A percentile compares a stretch with the other conserved stretches of the same genome.
phyloP scores from a whole-genome alignment of 225 moss, liverwort and hornwort species.

The Pseudisothecium myosuroides region DNA sequence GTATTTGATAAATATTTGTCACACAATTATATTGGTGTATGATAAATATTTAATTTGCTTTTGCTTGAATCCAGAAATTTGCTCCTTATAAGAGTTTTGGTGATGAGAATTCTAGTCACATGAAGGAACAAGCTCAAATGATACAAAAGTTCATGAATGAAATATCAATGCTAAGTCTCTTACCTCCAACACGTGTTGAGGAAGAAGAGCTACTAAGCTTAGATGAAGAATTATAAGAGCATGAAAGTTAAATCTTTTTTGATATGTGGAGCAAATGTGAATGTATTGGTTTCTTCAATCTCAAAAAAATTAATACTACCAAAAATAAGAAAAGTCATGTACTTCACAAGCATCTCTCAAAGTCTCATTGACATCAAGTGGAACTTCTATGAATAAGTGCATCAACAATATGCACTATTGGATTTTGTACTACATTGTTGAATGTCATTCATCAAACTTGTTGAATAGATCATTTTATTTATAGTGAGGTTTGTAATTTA shows the following conservation, averaged over 20 bases:
- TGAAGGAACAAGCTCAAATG: not conserved
- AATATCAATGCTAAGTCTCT: not conserved
- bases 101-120: not conserved
- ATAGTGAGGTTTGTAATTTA: fast-evolving
- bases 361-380: not conserved
- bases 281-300: not conserved
- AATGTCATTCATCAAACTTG: not conserved
- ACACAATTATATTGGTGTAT: too few species aligned
- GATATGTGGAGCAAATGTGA: not conserved
- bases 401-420: not conserved
- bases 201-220: not conserved
- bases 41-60: not conserved
- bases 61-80: not conserved
- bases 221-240: not conserved
- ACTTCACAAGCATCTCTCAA: not conserved
- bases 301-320: not conserved
- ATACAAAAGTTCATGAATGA: conserved; percentile 15
- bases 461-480: not conserved
- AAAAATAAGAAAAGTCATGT: not conserved
- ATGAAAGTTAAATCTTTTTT: not conserved
- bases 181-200: not conserved
- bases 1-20: not conserved
- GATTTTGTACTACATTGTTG: not conserved
- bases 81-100: not conserved
- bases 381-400: fast-evolving